Evolutionary conservation across 768 basidiomycete genomes (phyloP).

Genomic region (Lactarius quietus): DNA sequence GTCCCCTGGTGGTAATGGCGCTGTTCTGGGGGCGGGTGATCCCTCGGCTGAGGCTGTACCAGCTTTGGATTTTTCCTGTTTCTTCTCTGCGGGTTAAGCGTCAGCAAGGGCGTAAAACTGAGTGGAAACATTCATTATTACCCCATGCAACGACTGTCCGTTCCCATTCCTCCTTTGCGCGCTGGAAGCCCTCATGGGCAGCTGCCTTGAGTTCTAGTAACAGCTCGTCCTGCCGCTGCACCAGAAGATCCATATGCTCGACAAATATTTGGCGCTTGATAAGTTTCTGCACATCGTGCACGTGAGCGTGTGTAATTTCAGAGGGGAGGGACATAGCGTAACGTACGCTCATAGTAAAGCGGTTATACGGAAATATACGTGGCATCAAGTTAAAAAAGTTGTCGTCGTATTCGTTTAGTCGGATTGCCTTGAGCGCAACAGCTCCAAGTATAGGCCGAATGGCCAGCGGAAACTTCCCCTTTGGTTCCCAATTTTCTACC

Average conservation of each 20-base stretch:
- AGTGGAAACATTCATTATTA: slow-evolving; percentile 26
- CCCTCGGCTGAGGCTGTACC: slow-evolving; percentile 29
- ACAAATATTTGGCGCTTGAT: slow-evolving; percentile 85
- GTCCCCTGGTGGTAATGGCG: slow-evolving; percentile 26
- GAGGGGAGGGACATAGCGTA: slow-evolving; percentile 30
- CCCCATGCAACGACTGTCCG: slow-evolving; percentile 67
- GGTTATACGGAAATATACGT: slow-evolving; percentile 87
- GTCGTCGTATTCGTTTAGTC: slow-evolving; percentile 86
- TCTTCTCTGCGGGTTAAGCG: slow-evolving; percentile 42
- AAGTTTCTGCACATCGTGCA: slow-evolving; percentile 60
- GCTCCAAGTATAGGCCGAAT: slow-evolving; percentile 71
- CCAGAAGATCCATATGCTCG: slow-evolving; percentile 65
- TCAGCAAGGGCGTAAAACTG: not conserved
- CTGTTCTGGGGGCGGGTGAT: slow-evolving; percentile 31
- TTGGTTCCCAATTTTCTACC: slow-evolving; percentile 71
- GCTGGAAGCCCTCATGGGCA: slow-evolving; percentile 61
- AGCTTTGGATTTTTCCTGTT: slow-evolving; percentile 36
- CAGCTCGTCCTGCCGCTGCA: slow-evolving; percentile 63
- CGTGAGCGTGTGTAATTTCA: not conserved
- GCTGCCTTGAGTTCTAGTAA: slow-evolving; percentile 58
- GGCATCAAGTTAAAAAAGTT: slow-evolving; percentile 91
- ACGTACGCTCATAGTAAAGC: slow-evolving; percentile 86
- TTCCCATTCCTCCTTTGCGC: slow-evolving; percentile 76
- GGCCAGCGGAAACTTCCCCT: slow-evolving; percentile 84
- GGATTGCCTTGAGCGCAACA: slow-evolving; percentile 74